Evolutionary conservation across 805 yeast genomes (phyloP).

Genomic region (Lipomyces spencermartinsiae): DNA sequence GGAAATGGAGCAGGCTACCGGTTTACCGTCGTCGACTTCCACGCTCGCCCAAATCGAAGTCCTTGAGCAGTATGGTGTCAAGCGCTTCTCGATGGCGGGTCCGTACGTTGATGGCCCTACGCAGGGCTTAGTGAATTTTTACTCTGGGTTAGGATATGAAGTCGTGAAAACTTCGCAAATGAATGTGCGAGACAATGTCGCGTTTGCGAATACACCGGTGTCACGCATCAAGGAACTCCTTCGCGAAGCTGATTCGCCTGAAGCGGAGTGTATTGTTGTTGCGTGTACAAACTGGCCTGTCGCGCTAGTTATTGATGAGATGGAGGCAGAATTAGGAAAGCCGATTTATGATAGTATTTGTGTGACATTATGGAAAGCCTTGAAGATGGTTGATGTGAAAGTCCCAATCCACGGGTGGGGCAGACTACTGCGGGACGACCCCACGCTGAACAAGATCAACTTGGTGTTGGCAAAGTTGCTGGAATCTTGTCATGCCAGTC

Average conservation of each 20-base stretch:
- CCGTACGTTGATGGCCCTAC: constrained; percentile 31
- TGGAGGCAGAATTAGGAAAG: constrained; percentile 29
- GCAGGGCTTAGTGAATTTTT: constrained; percentile 27
- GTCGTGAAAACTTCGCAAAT: constrained; percentile 28
- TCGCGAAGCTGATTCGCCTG: constrained; percentile 27
- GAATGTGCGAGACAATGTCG: constrained; percentile 28
- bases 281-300: constrained; percentile 33
- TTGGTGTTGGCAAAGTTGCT: constrained; percentile 8
- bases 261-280: constrained; percentile 27
- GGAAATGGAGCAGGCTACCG: constrained; percentile 22
- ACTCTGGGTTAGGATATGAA: constrained; percentile 21
- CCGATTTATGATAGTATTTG: constrained; percentile 24
- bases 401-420: constrained; percentile 27
- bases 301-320: constrained; percentile 24
- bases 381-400: constrained; percentile 23
- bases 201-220: constrained; percentile 22
- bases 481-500: constrained; percentile 7
- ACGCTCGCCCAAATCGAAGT: constrained; percentile 28
- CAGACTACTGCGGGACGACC: constrained; percentile 22
- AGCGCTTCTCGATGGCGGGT: constrained; percentile 22
- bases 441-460: constrained; percentile 15
- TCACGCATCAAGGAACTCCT: constrained; percentile 22
- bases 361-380: constrained; percentile 29
- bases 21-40: constrained; percentile 26
- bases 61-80: constrained; percentile 24